These are phyloP conservation scores for Erythrobasidium yunnanense DNA, from an alignment of 768 basidiomycete species.

Conservation along the genomic window DNA sequence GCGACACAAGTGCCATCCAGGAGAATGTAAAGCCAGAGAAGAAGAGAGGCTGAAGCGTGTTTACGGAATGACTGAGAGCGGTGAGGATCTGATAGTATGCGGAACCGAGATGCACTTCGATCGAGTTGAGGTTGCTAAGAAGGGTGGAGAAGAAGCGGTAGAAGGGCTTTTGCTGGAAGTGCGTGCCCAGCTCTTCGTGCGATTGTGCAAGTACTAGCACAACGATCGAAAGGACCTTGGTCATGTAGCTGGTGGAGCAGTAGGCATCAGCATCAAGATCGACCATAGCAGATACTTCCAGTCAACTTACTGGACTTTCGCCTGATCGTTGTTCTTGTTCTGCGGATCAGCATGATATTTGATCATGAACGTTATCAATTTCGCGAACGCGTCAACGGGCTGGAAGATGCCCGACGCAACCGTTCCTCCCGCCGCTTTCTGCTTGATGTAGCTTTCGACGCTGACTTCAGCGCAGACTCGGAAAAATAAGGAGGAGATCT, in stretches of 20 bases:
- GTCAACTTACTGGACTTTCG: constrained; percentile 92
- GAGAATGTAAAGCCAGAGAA: constrained; percentile 98
- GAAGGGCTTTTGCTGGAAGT: constrained; percentile 95
- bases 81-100: constrained; percentile 82
- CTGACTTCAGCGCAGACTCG: constrained; percentile 91
- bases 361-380: constrained; percentile 92
- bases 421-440: constrained; percentile 41
- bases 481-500: constrained; percentile 95
- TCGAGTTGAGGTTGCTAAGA: constrained; percentile 75
- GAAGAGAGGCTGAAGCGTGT: constrained; percentile 86
- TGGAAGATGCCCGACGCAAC: constrained; percentile 73
- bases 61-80: constrained; percentile 78
- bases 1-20: constrained; percentile 93
- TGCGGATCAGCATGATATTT: constrained; percentile 94
- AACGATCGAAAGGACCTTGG: constrained; percentile 77
- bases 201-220: constrained; percentile 86
- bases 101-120: constrained; percentile 71
- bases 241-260: constrained; percentile 14
- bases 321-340: constrained; percentile 81
- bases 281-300: constrained; percentile 45
- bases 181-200: constrained; percentile 82
- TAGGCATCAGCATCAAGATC: not conserved
- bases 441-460: constrained; percentile 62
- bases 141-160: constrained; percentile 83
- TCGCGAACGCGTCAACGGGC: constrained; percentile 86